Base-by-base conservation (phyloP, 495 filamentous ascomycete genomes). In the Tuber microsphaerosporum region DNA sequence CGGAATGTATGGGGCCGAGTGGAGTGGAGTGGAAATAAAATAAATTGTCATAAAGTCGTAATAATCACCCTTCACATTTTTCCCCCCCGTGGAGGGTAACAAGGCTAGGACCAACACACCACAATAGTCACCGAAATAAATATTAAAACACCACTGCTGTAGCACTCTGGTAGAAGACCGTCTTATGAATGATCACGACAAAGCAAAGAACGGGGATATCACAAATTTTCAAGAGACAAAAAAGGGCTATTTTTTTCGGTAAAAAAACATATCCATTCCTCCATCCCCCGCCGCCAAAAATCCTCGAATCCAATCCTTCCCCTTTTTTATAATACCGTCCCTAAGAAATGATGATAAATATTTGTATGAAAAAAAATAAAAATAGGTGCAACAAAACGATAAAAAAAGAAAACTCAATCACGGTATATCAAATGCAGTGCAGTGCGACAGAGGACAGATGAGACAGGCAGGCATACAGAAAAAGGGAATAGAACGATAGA, bases 401-500 rank as follows among this genome's bases (percentile, higher is more conserved):
- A 56, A 56, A 31, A 56, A 31, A 56, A 56, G n/a, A 26, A 34
- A 17, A 65, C 56, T 65, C 26, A 10, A 65, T 26, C 31, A 26
- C 26, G 56, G 56, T 65, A 65, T 65, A 65, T 65, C 56, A 34
- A 65, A 65, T 65, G 56, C 56, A 65, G 56, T 65, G 14, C 56
- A 65, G 56, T 34, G 34, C 56, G 26, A 17, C 14, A 34, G 26
- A 34, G 14, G 56, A 65, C 26, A 65, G 12, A 19, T 12, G 26
- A 3, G 26, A 34, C 56, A 65, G 56, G 56, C 26, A 16, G 26
- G 5, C 56, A 65, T 14, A 34, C 12, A 34, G 56, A 61, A 61
- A 2, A 2, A 34, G 73, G 69, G 74, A 65, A 74, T 69, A 73
- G 61, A 75, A 75, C 61, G 65, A 46, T 43, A 74, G 81, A 56